A percentile compares a stretch with the other conserved stretches of the same genome.
phyloP scores from a whole-genome alignment of 2,329 filamentous ascomycete genomes.

The Diaporthe vaccinii region DNA sequence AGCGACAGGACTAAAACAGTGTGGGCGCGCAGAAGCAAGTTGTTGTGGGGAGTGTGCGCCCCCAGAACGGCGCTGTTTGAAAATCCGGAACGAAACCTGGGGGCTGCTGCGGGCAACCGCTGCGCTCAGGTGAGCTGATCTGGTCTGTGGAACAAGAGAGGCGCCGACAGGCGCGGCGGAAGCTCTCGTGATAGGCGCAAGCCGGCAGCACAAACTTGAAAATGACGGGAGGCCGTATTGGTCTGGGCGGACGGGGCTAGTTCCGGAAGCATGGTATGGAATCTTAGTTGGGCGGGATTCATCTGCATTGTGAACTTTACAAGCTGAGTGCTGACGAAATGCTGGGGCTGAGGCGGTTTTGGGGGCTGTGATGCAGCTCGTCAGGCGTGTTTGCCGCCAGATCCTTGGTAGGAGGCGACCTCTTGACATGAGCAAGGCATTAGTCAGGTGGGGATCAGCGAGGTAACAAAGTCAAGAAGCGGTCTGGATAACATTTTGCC shows the following conservation, averaged over 20 bases:
- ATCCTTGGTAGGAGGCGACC: background rate
- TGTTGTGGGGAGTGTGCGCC: conserved; percentile 2
- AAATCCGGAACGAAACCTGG: background rate
- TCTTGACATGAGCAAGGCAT: conserved; percentile 17
- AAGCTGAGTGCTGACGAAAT: conserved; percentile 33
- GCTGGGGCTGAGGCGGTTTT: conserved; percentile 32
- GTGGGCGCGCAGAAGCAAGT: background rate
- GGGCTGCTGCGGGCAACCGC: conserved; percentile 18
- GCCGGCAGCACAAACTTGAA: background rate
- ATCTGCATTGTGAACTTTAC: background rate
- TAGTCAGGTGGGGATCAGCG: conserved; percentile 31
- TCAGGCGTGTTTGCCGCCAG: conserved; percentile 9
- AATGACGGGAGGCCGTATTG: conserved; percentile 3
- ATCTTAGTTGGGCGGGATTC: background rate
- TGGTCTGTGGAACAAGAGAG: conserved; percentile 19
- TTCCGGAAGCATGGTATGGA: background rate
- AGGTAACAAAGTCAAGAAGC: conserved; percentile 18
- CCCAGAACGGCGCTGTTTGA: background rate
- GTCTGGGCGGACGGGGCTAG: conserved; percentile 1
- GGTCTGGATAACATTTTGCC: conserved; percentile 27
- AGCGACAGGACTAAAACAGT: background rate
- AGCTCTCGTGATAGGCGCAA: background rate
- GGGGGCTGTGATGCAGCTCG: conserved; percentile 20
- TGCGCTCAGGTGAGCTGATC: background rate
- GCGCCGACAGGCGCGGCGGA: conserved; percentile 23